phyloP scores from a whole-genome alignment of 495 filamentous ascomycete species.

The Neurospora sp. region DNA sequence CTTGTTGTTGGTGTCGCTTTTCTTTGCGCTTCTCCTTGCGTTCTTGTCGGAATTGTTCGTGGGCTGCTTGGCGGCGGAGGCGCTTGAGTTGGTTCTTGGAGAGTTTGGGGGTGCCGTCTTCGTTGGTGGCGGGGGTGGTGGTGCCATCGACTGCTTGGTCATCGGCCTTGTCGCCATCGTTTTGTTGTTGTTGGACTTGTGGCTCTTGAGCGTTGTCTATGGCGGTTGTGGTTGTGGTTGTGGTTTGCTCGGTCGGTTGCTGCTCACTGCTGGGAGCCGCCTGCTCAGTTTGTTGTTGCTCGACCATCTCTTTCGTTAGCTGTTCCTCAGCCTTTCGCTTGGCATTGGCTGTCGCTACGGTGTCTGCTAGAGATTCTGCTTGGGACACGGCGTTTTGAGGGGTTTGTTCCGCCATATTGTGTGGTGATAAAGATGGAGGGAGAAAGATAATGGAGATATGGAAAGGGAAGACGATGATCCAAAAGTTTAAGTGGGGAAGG shows the following conservation, averaged over 20 bases:
- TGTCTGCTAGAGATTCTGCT: neutral
- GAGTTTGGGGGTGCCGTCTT: conserved; percentile 25
- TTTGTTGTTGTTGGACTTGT: neutral
- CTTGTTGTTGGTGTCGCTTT: conserved; percentile 55
- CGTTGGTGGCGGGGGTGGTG: neutral
- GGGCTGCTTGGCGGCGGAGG: conserved; percentile 50
- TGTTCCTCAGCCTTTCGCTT: conserved; percentile 23
- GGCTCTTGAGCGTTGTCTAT: neutral
- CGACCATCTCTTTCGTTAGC: conserved; percentile 8
- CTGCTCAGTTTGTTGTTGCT: conserved; percentile 9
- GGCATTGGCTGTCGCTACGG: conserved; percentile 5
- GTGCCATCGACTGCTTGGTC: neutral
- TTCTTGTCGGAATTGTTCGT: conserved; percentile 56
- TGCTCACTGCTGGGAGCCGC: neutral
- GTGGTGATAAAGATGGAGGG: neutral
- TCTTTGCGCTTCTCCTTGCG: conserved; percentile 65
- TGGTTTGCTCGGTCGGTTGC: neutral
- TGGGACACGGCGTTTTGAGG: neutral
- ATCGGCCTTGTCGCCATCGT: neutral
- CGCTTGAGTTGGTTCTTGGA: conserved; percentile 83
- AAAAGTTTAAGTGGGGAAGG: neutral
- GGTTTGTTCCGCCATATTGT: conserved; percentile 5
- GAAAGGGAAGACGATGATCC: neutral
- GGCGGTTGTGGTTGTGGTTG: neutral
- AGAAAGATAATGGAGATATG: neutral